These are phyloP conservation scores for Kodamaea sp. DNA, from an alignment of 1,139 yeast genomes.

Conservation along the genomic window DNA sequence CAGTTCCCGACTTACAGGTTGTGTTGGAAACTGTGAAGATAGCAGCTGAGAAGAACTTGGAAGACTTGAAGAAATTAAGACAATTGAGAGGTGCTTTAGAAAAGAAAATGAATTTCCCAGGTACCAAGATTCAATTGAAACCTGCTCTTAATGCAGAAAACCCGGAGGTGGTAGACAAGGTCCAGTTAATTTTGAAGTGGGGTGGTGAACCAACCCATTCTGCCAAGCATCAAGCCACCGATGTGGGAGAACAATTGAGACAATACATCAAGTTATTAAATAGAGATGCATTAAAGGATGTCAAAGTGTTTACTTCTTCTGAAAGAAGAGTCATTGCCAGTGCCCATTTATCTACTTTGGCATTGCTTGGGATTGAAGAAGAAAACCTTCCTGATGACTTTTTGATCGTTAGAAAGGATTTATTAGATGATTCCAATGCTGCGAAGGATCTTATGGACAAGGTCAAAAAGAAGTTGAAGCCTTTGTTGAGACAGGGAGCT, in stretches of 20 bases:
- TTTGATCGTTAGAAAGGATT: conserved; percentile 81
- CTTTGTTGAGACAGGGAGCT: conserved; percentile 89
- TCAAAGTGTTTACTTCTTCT: conserved; percentile 85
- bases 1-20: conserved; percentile 79
- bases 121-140: conserved; percentile 93
- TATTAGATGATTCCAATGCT: conserved; percentile 95
- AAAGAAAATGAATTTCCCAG: conserved; percentile 88
- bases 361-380: conserved; percentile 67
- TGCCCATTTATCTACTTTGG: conserved; percentile 84
- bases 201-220: conserved; percentile 99
- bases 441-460: conserved; percentile 98
- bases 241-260: conserved; percentile 92
- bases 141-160: conserved; percentile 71
- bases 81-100: conserved; percentile 83
- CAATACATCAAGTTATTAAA: conserved; percentile 88
- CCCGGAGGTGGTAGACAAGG: conserved; percentile 80
- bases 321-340: conserved; percentile 94
- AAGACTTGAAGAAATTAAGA: conserved; percentile 73
- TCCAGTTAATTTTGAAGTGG: conserved; percentile 95
- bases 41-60: conserved; percentile 77
- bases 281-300: conserved; percentile 79
- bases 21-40: conserved; percentile 82
- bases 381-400: conserved; percentile 75
- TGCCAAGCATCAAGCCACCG: conserved; percentile 91
- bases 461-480: conserved; percentile 94